These are phyloP conservation scores for Boletellus deceptivus DNA, from an alignment of 1,284 basidiomycete species.

Conservation along the genomic window DNA sequence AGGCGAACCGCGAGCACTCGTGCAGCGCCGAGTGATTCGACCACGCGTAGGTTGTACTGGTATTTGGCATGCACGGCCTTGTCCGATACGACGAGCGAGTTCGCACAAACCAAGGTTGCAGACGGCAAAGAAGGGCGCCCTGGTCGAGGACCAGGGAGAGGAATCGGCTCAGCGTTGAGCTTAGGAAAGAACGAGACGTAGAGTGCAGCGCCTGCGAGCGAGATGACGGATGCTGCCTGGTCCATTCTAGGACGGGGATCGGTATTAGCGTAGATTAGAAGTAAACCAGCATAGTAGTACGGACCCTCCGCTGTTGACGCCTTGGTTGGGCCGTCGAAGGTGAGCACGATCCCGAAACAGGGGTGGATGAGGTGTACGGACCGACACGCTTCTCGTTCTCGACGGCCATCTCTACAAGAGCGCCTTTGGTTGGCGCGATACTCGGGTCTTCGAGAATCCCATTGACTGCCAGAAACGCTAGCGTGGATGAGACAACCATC, in stretches of 20 bases:
- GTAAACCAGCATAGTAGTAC: slow-evolving; percentile 16
- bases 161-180: slow-evolving; percentile 64
- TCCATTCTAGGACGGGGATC: slow-evolving; percentile 64
- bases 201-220: slow-evolving; percentile 64
- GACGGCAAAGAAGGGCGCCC: slow-evolving; percentile 15
- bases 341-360: slow-evolving; percentile 4
- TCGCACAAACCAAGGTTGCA: slow-evolving; percentile 76
- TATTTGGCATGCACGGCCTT: slow-evolving; percentile 75
- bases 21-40: slow-evolving; percentile 80
- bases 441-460: slow-evolving; percentile 48
- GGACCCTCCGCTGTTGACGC: slow-evolving; percentile 75
- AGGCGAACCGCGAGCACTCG: slow-evolving; percentile 65
- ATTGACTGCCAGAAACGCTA: slow-evolving; percentile 76
- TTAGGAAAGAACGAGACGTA: slow-evolving; percentile 81
- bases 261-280: neutral
- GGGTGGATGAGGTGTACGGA: slow-evolving; percentile 23
- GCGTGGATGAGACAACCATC: slow-evolving; percentile 80
- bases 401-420: slow-evolving; percentile 75
- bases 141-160: slow-evolving; percentile 49
- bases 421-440: slow-evolving; percentile 52
- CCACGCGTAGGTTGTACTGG: slow-evolving; percentile 84
- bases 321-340: slow-evolving; percentile 20
- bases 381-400: slow-evolving; percentile 83
- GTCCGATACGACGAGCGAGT: slow-evolving; percentile 82
- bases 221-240: slow-evolving; percentile 81